These are phyloP conservation scores for Venturia asperata DNA, from an alignment of 2,329 filamentous ascomycete species.

Conservation along the genomic window DNA sequence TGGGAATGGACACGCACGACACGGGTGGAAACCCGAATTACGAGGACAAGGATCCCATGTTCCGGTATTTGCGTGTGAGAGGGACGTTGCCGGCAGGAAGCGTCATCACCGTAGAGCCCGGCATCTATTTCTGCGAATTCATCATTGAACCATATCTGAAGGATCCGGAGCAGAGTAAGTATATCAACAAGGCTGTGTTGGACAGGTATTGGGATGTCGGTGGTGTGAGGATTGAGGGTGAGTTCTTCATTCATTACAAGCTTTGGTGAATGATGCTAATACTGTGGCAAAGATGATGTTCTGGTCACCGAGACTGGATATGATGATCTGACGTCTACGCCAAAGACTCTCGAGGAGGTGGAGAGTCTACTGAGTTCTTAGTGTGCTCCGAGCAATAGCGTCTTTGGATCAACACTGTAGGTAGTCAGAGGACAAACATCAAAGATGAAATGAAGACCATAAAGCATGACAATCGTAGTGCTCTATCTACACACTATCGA, in stretches of 20 bases:
- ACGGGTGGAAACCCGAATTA: constrained; percentile 44
- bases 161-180: constrained; percentile 51
- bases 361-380: constrained; percentile 31
- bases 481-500: not conserved
- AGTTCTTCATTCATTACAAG: constrained; percentile 18
- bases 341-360: constrained; percentile 64
- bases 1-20: constrained; percentile 49
- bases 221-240: constrained; percentile 76
- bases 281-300: constrained; percentile 56
- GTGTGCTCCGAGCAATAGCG: not conserved
- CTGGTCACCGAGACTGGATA: constrained; percentile 69
- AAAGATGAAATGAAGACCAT: not conserved
- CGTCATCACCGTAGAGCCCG: constrained; percentile 92
- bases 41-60: constrained; percentile 70
- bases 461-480: not conserved
- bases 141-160: constrained; percentile 66
- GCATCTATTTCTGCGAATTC: constrained; percentile 69
- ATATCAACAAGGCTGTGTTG: constrained; percentile 59
- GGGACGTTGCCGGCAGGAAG: constrained; percentile 67
- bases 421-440: not conserved
- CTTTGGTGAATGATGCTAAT: constrained; percentile 13
- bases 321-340: constrained; percentile 76
- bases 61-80: constrained; percentile 76
- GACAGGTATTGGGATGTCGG: constrained; percentile 70
- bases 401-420: too few species aligned